Percentiles rank a stretch among this genome's conserved stretches.
Conservation (phyloP, 192 early-diverging fungal genomes). For the Chytriomyces sp. region DNA sequence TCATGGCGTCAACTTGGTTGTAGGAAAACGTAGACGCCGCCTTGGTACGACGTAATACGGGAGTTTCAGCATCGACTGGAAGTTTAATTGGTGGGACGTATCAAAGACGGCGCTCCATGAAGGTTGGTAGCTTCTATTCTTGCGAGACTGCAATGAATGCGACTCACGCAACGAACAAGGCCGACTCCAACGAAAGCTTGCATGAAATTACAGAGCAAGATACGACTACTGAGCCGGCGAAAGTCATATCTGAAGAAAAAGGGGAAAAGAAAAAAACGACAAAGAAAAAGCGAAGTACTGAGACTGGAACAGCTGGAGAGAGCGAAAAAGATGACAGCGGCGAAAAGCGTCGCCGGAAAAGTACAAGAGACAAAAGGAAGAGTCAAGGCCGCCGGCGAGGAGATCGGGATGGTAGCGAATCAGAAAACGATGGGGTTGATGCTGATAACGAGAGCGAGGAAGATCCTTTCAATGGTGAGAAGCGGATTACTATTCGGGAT, state of each 20-base stretch:
- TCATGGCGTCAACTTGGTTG: not conserved
- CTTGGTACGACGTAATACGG: not conserved
- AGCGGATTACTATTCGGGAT: not conserved
- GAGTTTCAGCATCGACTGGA: not conserved
- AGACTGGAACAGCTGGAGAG: not conserved
- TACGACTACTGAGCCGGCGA: not conserved
- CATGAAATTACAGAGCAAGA: not conserved
- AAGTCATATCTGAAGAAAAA: not conserved
- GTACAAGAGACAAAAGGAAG: constrained; percentile 3
- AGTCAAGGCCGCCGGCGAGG: not conserved
- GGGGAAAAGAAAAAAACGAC: constrained; percentile 5
- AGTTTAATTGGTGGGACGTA: constrained; percentile 30
- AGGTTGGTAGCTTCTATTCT: not conserved
- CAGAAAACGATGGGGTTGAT: constrained; percentile 8
- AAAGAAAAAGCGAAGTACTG: not conserved
- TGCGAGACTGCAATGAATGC: not conserved
- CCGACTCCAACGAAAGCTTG: not conserved
- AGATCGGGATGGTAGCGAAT: not conserved
- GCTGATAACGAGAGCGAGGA: constrained; percentile 29
- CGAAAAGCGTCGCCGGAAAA: not conserved
- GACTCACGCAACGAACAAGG: not conserved
- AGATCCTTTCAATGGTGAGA: constrained; percentile 13
- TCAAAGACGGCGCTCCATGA: constrained; percentile 4
- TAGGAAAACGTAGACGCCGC: not conserved
- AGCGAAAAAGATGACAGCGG: not conserved